Base-by-base conservation (phyloP, 2,329 filamentous ascomycete species). In the Colletotrichum sp. region DNA sequence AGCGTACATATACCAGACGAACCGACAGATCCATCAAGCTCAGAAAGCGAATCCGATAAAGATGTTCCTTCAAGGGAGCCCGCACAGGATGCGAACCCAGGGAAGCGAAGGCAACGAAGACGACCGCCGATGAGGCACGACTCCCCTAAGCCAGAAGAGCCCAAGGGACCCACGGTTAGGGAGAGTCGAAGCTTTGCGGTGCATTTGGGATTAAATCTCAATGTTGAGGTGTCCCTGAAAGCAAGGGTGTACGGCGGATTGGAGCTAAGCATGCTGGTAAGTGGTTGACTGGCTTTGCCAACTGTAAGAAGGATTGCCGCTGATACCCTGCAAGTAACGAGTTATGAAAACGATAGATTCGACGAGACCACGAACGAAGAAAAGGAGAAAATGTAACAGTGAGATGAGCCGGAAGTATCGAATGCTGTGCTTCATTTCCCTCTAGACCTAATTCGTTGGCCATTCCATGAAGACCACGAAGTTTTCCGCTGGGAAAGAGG, bases 191-290 rank as follows among this genome's bases (percentile, higher is more conserved):
- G 73, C 24, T 76, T 76, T 26, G 44, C 69, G 13, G 44, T 76
- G 24, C 70, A 69, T 8, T 10, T 76, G 32, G 73, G 59, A 6
- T 28, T 76, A 18, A 73, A 76, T 13, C 57, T 76, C 13, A 64
- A 76, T 15, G 32, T 76, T 13, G 73, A 76, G 28, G 73, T 76
- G 24, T 73, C 64, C 8, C 26, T 76, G 24, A 73, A 68, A 36
- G 73, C 73, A 55, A 68, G 64, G 9, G 32, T 76, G 16, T 30
- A 59, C 10, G 73, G 73, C 3, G 64, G 60, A 16, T 57, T 76
- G 34, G 73, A 76, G 34, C 49, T 76, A 4, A 76, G 73, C 64
- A 52, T 68, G 65, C 57, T 69, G 59, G 73, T 76, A 52, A 68
- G 70, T 68, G n/a, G n/a, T 21, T 28, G 26, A 28, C 8, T 8